These are phyloP conservation scores for Litchi chinensis DNA, from an alignment of 345 rosid genomes.

Conservation along the genomic window DNA sequence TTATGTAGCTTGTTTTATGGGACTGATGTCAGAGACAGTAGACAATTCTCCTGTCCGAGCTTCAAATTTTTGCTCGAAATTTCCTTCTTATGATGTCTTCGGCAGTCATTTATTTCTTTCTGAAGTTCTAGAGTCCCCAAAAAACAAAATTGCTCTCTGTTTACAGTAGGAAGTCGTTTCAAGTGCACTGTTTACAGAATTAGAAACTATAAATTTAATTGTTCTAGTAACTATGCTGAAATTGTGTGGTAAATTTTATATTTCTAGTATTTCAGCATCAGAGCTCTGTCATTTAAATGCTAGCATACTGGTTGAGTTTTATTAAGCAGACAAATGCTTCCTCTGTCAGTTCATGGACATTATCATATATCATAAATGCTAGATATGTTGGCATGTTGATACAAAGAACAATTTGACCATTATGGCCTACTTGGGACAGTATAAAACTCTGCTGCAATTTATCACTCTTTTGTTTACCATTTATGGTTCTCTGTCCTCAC, in stretches of 20 bases:
- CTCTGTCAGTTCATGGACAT: background rate
- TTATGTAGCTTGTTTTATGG: background rate
- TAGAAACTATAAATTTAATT: too few relatives aligned
- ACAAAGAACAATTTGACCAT: background rate
- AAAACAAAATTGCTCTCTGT: background rate
- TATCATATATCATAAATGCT: background rate
- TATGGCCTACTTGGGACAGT: background rate
- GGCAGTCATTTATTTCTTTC: background rate
- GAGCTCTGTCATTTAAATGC: background rate
- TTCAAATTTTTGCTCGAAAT: background rate
- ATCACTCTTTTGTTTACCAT: background rate
- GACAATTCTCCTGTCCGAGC: background rate
- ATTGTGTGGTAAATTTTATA: background rate
- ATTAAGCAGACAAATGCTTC: background rate
- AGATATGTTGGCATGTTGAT: background rate
- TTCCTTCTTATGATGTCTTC: background rate
- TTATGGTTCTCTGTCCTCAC: background rate
- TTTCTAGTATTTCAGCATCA: background rate
- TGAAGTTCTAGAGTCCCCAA: background rate
- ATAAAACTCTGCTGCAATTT: background rate
- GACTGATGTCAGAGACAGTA: background rate
- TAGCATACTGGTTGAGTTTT: background rate
- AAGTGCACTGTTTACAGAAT: background rate
- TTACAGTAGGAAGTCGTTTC: background rate
- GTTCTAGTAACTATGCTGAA: background rate